phyloP scores from a whole-genome alignment of 108 stramenopile genomes.

The Skeletonema costatum region DNA sequence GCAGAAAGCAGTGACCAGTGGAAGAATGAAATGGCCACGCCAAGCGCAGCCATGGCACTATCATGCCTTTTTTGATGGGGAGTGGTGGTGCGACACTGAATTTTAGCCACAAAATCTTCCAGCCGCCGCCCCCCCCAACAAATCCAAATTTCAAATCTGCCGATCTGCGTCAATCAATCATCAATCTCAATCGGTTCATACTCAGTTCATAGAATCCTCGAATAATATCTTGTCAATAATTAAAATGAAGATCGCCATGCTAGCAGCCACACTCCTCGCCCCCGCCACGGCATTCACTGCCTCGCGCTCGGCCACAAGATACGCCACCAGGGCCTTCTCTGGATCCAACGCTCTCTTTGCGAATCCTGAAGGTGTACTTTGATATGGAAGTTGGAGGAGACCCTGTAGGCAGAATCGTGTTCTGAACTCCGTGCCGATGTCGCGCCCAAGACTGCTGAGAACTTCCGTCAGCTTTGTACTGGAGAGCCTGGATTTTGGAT shows the following conservation, averaged over 20 bases:
- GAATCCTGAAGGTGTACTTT: slow-evolving; percentile 91
- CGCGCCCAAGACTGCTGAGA: slow-evolving; percentile 95
- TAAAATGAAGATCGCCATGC: slow-evolving; percentile 40
- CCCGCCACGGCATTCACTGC: slow-evolving; percentile 58
- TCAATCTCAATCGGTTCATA: too few species aligned
- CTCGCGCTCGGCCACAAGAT: slow-evolving; percentile 24
- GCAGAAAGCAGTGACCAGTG: too few species aligned
- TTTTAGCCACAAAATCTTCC: too few species aligned
- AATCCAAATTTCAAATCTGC: too few species aligned
- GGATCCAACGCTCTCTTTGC: slow-evolving; percentile 61
- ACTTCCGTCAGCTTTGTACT: slow-evolving; percentile 96
- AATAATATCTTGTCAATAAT: background rate
- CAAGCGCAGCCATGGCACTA: too few species aligned
- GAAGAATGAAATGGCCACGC: too few species aligned
- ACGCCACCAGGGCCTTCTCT: slow-evolving; percentile 65
- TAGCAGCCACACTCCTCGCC: slow-evolving; percentile 64
- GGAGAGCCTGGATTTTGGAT: slow-evolving; percentile 94
- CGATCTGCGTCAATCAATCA: too few species aligned
- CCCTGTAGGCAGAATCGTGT: slow-evolving; percentile 87
- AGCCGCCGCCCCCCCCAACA: too few species aligned
- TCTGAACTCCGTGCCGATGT: slow-evolving; percentile 96
- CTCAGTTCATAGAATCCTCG: too few species aligned
- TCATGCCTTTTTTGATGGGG: too few species aligned
- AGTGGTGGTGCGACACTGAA: background rate
- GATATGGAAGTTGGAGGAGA: slow-evolving; percentile 94